Evolutionary conservation across 2,329 filamentous ascomycete genomes (phyloP), one percentile per base, ranked within the genome.

Genomic region (Ophiocordyceps camponoti-floridani): DNA sequence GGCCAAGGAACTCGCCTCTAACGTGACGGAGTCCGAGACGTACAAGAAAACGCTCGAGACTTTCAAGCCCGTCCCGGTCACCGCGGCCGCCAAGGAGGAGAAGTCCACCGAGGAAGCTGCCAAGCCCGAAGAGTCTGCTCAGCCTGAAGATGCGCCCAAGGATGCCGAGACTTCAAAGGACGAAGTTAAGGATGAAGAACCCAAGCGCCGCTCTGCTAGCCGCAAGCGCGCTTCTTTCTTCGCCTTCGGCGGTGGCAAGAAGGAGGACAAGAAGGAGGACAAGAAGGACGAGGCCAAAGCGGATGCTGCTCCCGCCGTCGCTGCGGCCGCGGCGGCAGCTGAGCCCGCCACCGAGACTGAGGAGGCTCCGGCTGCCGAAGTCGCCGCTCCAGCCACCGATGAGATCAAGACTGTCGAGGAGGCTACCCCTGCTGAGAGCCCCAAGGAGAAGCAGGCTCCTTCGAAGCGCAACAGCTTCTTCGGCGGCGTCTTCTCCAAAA

Each of bases 11-110:
- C 69, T 84, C 47, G 81, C 79, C 57, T 71, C 83, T 51, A 73
- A 73, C 46, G 75, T 95, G 54, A 75, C 76, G 51, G 78, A 80
- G 64, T 81, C 79, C 55, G 87, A 94, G 65, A 75, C 77, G 48
- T 98, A 94, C 80, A 95, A 94, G 79, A 72, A 75, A 55, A 79
- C 84, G 52, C 66, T 91, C 18, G 82, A 87, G 68, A 81, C 79
- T 58, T 66, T 76, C 53, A 75, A 75, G 64, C 72, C 70, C 35
- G 58, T 62, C 50, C 56, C 59, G 44, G 45, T 43, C 26, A 46
- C 47, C 16, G 40, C 40, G 12, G 40, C 19, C 41, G 47, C 52
- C 44, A 54, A 59, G 49, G 60, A 62, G 52, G 53, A 56, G 18
- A 53, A 54, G 51, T 49, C 49, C 14, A 49, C 56, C 41, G 58